phyloP scores from a whole-genome alignment of 73 alveolate species.

The Tetrahymena thermophila region DNA sequence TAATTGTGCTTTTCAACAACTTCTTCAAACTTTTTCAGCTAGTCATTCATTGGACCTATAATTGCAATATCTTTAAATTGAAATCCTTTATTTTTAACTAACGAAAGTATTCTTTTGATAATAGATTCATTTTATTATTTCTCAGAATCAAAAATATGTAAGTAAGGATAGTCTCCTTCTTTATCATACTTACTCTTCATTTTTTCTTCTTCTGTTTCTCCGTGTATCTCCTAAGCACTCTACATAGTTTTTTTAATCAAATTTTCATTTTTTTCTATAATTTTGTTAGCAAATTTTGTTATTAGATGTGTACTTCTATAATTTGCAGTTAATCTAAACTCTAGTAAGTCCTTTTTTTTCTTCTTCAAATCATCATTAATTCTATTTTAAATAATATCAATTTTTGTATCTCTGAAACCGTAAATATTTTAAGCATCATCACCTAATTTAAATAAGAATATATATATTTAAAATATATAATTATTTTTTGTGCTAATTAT shows the following conservation, averaged over 20 bases:
- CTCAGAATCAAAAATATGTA: not conserved
- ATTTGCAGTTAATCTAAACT: not conserved
- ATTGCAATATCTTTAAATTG: not conserved
- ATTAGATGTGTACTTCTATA: not conserved
- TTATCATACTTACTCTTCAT: not conserved
- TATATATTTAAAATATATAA: not conserved
- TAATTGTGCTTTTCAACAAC: not conserved
- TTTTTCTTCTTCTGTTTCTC: not conserved
- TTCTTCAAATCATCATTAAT: not conserved
- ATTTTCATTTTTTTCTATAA: not conserved
- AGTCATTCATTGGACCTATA: not conserved
- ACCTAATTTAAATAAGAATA: not conserved
- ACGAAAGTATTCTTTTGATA: not conserved
- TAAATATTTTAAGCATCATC: not conserved
- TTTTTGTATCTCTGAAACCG: not conserved
- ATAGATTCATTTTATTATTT: not conserved
- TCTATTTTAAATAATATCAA: not conserved
- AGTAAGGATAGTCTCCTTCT: not conserved
- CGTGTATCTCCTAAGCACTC: not conserved
- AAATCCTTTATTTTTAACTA: not conserved
- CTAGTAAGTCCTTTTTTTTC: not conserved
- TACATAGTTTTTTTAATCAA: not conserved
- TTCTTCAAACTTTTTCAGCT: not conserved
- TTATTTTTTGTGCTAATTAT: too few species aligned
- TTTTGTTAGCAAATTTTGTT: not conserved